Conservation (phyloP, 1,284 basidiomycete genomes). For the Naganishia cerealis region DNA sequence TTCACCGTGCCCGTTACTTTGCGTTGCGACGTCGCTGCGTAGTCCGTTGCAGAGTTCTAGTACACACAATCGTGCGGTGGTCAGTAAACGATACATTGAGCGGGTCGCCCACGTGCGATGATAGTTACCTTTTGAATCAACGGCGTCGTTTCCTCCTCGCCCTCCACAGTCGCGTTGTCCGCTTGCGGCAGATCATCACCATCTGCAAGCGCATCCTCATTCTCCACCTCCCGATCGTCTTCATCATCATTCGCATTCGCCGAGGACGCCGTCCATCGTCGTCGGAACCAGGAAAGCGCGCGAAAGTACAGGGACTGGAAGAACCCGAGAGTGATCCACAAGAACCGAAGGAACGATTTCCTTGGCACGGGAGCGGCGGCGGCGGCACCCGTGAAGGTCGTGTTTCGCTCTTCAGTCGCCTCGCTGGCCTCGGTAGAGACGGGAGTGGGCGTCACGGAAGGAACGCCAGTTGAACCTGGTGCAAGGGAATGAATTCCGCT, state of each 20-base stretch:
- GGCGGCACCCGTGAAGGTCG: not conserved
- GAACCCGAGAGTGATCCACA: constrained; percentile 24
- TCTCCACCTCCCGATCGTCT: not conserved
- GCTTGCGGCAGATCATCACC: not conserved
- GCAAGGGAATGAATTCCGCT: not conserved
- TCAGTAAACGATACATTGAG: not conserved
- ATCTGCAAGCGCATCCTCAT: not conserved
- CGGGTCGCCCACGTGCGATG: not conserved
- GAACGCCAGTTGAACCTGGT: not conserved
- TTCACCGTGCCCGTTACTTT: not conserved
- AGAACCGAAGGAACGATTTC: constrained; percentile 19
- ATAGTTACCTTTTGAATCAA: constrained; percentile 5
- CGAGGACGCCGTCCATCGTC: not conserved
- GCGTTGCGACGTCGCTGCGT: constrained; percentile 6
- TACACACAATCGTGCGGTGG: no score
- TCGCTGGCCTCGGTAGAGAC: not conserved
- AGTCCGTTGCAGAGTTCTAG: not conserved
- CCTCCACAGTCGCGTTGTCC: not conserved
- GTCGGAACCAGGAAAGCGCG: constrained; percentile 14
- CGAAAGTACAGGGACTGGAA: constrained; percentile 15
- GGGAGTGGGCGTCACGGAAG: not conserved
- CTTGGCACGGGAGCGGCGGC: not conserved
- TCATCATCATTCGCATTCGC: not conserved
- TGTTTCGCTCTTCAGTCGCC: not conserved
- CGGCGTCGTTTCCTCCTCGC: constrained; percentile 8